Evolutionary conservation across 345 rosid species (phyloP), one percentile per base, ranked within the genome.

Genomic region (Pugionium dolabratum): DNA sequence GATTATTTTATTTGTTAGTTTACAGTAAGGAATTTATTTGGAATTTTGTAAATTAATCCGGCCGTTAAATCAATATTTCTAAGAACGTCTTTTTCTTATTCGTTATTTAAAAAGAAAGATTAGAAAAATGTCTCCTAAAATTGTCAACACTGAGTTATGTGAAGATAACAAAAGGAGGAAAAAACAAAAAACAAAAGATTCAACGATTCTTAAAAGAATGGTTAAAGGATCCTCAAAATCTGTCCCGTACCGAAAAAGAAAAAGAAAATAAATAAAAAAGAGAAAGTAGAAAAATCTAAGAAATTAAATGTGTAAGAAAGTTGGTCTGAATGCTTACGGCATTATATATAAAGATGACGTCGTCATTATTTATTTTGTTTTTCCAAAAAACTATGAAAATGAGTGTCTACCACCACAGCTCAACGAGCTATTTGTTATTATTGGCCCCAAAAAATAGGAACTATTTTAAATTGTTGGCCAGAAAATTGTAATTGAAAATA

Each of bases 221-320:
- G 71, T 59, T 73, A 66, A 73, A 73, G 67, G 76, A 66, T 73
- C 56, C 76, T 73, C 67, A 59, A 66, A 72, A 66, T 66, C 57
- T 73, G 77, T 59, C 72, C 67, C 67, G 72, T 73, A 52, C 62
- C 66, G 30, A 30, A 59, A 73, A 72, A 59, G 48, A 65, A 51
- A 53, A 9, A 6, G 9, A 41, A 4, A 29, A 11, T 34, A 34
- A 34, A 34, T 34, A 48, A 57, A 9, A 9, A 4, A 62, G 32
- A 46, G 25, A 64, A 45, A 53, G 48, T 40, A 29, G 36, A 71
- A 41, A 71, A 72, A 49, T 64, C 53, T 72, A 64, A 64, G 39
- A 49, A 60, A 48, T 56, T 56, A 48, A 64, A 56, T 48, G 47
- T 41, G 75, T 64, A 65, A 72, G 41, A 51, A 65, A 64, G 66